Evolutionary conservation across 495 filamentous ascomycete species (phyloP).

Genomic region (Penicillium diatomitis): DNA sequence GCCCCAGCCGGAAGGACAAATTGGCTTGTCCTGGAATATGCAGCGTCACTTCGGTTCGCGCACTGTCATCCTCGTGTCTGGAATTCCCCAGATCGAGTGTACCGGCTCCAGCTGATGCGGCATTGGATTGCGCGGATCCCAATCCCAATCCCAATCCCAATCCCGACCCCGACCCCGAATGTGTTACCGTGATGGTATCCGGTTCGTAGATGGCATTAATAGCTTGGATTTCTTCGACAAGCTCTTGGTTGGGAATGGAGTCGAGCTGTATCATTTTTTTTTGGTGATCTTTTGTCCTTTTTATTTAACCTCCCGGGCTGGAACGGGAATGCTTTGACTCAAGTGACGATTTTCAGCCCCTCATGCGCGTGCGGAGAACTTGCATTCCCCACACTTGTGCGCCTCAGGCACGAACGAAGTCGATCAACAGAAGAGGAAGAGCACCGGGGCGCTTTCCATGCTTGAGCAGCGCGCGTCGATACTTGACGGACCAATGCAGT

Average conservation of each 20-base stretch:
- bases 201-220: conserved; percentile 90
- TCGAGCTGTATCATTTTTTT: conserved; percentile 19
- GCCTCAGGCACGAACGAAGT: conserved; percentile 12
- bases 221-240: conserved; percentile 75
- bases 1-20: conserved; percentile 52
- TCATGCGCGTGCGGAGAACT: conserved; percentile 10
- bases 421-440: too few relatives aligned
- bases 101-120: conserved; percentile 26
- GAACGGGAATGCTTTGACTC: too few relatives aligned
- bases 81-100: conserved; percentile 29
- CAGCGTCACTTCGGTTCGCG: conserved; percentile 26
- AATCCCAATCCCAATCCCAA: too few relatives aligned
- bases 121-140: conserved; percentile 25
- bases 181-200: conserved; percentile 44
- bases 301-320: too few relatives aligned
- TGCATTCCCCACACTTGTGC: conserved; percentile 6
- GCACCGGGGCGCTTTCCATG: too few relatives aligned
- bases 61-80: conserved; percentile 8
- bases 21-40: conserved; percentile 35
- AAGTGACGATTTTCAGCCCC: conserved; percentile 1
- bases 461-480: too few relatives aligned
- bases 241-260: conserved; percentile 44
- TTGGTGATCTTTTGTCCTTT: background rate
- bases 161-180: background rate
- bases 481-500: too few relatives aligned